Evolutionary conservation across 192 early-diverging fungal genomes (phyloP).

Genomic region (Geranomyces michiganensis): DNA sequence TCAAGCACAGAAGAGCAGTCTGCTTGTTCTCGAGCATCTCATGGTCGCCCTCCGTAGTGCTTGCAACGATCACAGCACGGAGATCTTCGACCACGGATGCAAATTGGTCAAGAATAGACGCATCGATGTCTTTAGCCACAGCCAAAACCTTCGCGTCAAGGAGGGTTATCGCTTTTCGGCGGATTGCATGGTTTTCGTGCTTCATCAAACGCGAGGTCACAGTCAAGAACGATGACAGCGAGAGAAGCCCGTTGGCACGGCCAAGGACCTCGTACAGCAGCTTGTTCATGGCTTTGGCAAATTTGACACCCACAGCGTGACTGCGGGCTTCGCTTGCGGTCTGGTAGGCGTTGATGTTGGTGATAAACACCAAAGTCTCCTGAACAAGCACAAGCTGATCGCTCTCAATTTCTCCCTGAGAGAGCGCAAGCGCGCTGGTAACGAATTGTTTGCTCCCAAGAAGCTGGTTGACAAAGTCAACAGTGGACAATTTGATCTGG

Average conservation of each 20-base stretch:
- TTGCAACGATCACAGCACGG: constrained; percentile 41
- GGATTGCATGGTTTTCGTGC: constrained; percentile 51
- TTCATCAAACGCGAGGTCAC: constrained; percentile 63
- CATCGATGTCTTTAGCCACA: constrained; percentile 51
- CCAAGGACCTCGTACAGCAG: constrained; percentile 74
- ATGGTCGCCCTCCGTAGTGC: constrained; percentile 38
- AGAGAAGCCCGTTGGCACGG: constrained; percentile 75
- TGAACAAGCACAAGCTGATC: constrained; percentile 57
- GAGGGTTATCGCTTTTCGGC: constrained; percentile 74
- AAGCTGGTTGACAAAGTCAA: constrained; percentile 58
- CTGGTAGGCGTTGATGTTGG: constrained; percentile 53
- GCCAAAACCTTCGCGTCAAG: constrained; percentile 69
- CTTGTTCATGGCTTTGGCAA: constrained; percentile 23
- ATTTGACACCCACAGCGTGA: constrained; percentile 10
- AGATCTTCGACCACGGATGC: constrained; percentile 56
- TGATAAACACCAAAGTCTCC: constrained; percentile 56
- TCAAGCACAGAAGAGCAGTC: constrained; percentile 76
- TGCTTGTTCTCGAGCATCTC: constrained; percentile 64
- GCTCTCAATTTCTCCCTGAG: constrained; percentile 45
- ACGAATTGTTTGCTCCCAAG: constrained; percentile 58
- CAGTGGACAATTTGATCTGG: constrained; percentile 64
- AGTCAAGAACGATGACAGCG: constrained; percentile 73
- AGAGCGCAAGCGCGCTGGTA: constrained; percentile 47
- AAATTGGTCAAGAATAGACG: constrained; percentile 49
- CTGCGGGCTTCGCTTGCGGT: constrained; percentile 20